These are phyloP conservation scores for Biscogniauxia mediterranea DNA, from an alignment of 2,329 filamentous ascomycete species.

Conservation along the genomic window DNA sequence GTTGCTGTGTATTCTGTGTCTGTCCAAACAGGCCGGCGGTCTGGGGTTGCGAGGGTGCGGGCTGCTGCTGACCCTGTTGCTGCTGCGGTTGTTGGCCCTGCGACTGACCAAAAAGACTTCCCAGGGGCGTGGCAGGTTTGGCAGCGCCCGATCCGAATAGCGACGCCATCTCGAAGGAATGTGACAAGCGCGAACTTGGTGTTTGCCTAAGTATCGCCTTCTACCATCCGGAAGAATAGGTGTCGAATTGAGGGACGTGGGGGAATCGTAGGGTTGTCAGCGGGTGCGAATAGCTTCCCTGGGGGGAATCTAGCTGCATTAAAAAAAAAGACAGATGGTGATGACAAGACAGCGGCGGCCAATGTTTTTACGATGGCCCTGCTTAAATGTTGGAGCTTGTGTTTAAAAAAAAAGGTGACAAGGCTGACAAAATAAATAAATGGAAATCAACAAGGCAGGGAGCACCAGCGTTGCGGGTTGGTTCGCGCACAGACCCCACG, in stretches of 20 bases:
- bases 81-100: conserved; percentile 12
- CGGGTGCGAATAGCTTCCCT: conserved; percentile 1
- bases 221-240: not conserved
- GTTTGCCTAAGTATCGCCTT: not conserved
- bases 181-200: not conserved
- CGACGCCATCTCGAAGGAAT: not conserved
- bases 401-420: conserved; percentile 3
- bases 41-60: conserved; percentile 1
- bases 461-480: conserved; percentile 5
- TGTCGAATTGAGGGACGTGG: not conserved
- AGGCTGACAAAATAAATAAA: conserved; percentile 31
- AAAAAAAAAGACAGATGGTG: not conserved
- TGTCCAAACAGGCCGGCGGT: not conserved
- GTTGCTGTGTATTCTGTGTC: not conserved
- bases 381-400: not conserved
- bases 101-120: not conserved
- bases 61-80: conserved; percentile 4
- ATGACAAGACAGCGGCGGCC: not conserved
- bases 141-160: not conserved
- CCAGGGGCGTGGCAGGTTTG: not conserved
- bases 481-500: not conserved
- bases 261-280: not conserved
- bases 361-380: conserved; percentile 15
- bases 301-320: not conserved
- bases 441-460: conserved; percentile 25